Conservation (phyloP, 441 rosid genomes). For the Manihot esculenta region DNA sequence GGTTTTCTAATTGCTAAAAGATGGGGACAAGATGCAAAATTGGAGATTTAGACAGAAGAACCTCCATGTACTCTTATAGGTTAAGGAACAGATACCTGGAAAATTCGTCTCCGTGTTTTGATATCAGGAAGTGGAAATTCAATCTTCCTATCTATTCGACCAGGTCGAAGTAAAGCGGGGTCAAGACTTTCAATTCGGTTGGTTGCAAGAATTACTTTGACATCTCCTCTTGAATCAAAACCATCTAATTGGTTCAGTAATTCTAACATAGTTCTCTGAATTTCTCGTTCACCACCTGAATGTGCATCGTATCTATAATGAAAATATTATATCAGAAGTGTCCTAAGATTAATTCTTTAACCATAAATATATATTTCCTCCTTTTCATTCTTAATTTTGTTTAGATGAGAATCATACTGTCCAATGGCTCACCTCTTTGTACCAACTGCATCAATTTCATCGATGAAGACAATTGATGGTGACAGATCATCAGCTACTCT, state of each 20-base stretch:
- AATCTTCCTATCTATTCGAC: constrained; percentile 91
- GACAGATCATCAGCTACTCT: constrained; percentile 95
- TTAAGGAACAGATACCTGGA: constrained; percentile 53
- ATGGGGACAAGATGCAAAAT: background rate
- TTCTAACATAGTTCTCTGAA: constrained; percentile 97
- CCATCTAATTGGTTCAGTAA: constrained; percentile 95
- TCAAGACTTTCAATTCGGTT: constrained; percentile 94
- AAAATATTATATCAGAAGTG: background rate
- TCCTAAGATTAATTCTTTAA: background rate
- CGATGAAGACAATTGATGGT: constrained; percentile 97
- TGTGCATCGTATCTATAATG: constrained; percentile 78
- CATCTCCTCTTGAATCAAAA: constrained; percentile 95
- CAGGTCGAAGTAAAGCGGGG: constrained; percentile 97
- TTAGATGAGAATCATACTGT: background rate
- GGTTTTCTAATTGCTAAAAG: background rate
- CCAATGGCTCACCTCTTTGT: constrained; percentile 54
- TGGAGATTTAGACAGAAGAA: background rate
- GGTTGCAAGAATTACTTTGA: constrained; percentile 97
- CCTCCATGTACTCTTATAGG: background rate
- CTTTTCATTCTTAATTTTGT: background rate
- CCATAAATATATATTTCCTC: constrained; percentile 15
- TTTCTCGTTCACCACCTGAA: constrained; percentile 99
- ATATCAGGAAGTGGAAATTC: constrained; percentile 98
- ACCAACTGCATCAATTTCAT: constrained; percentile 96
- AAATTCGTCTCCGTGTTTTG: constrained; percentile 90